Evolutionary conservation across 306 rosid species (phyloP).

Genomic region (Mimosa pudica): DNA sequence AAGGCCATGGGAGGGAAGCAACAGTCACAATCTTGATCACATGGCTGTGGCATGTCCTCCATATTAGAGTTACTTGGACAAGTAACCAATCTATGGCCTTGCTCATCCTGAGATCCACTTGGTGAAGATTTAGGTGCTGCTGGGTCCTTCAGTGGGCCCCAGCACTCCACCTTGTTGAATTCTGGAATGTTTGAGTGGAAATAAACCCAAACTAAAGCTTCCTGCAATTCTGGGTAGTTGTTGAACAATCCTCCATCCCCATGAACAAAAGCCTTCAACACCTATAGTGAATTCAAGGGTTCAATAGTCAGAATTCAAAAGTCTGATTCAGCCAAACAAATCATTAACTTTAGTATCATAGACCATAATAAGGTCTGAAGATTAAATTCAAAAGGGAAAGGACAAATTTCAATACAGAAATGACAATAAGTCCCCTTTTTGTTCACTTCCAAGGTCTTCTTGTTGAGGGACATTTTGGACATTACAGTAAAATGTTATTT

Average conservation of each 20-base stretch:
- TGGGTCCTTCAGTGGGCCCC: slow-evolving; percentile 64
- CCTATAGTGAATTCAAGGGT: slow-evolving; percentile 35
- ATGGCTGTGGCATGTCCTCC: slow-evolving; percentile 47
- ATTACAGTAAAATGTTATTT: no score
- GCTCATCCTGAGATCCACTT: slow-evolving; percentile 32
- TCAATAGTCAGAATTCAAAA: not conserved
- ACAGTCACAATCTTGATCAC: slow-evolving; percentile 52
- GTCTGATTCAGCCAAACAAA: slow-evolving; percentile 5
- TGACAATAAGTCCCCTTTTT: no score
- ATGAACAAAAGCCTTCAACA: slow-evolving; percentile 70
- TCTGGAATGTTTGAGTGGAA: slow-evolving; percentile 72
- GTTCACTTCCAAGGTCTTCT: no score
- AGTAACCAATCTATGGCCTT: not conserved
- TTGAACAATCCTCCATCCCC: slow-evolving; percentile 61
- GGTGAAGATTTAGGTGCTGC: slow-evolving; percentile 19
- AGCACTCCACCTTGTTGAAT: slow-evolving; percentile 68
- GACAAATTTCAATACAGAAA: no score
- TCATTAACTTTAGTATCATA: no score
- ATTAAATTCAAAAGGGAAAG: no score
- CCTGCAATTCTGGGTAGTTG: slow-evolving; percentile 59
- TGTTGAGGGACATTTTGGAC: no score
- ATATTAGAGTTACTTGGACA: slow-evolving; percentile 24
- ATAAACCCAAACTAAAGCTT: slow-evolving; percentile 69
- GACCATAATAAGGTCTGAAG: no score
- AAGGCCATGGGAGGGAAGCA: slow-evolving; percentile 54